Base-by-base conservation (phyloP, 306 rosid genomes). In the Inga oerstediana region DNA sequence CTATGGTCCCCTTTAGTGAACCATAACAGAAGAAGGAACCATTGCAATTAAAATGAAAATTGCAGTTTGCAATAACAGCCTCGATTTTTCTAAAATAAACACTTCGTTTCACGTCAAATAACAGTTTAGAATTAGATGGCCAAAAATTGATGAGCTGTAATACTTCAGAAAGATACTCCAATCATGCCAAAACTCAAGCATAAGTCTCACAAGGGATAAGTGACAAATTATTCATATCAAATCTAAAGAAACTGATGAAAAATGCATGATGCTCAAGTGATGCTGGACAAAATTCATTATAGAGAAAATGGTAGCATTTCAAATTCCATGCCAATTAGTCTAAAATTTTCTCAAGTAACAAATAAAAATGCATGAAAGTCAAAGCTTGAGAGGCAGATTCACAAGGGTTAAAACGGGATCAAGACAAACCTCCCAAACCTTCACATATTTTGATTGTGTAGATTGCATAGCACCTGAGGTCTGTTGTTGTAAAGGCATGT, bases 341-440 rank as follows among this genome's bases (percentile, higher is more conserved):
- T 56, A 34, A 76, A 59, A 76, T 17, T 51, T 75, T 39, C 30
- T 22, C 72, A 73, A 73, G n/a, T 17, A 71, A 64, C 58, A 62
- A 65, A 24, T 16, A 72, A 51, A 51, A 52, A 34, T 45, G 44
- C 46, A 79, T 15, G 30, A 54, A 87, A 84, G 65, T 43, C 43
- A 22, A 81, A 66, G 20, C 65, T 27, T 67, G 56, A 61, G 49
- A 59, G 45, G 64, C 20, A 39, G 83, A 67, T 73, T 17, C 24
- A 81, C 8, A 35, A 48, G 67, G 74, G 48, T 46, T 80, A 54
- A 14, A 54, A 14, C 34, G 81, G 66, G 70, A 68, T 58, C 43
- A 30, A 56, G 54, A 85, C 89, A 83, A 86, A 97, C 99, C 98
- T 97, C 98, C 99, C 99, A 97, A 80, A 97, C 96, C 90, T 85